Evolutionary conservation across 1,284 basidiomycete genomes (phyloP).

Genomic region (Schizophyllum commune): DNA sequence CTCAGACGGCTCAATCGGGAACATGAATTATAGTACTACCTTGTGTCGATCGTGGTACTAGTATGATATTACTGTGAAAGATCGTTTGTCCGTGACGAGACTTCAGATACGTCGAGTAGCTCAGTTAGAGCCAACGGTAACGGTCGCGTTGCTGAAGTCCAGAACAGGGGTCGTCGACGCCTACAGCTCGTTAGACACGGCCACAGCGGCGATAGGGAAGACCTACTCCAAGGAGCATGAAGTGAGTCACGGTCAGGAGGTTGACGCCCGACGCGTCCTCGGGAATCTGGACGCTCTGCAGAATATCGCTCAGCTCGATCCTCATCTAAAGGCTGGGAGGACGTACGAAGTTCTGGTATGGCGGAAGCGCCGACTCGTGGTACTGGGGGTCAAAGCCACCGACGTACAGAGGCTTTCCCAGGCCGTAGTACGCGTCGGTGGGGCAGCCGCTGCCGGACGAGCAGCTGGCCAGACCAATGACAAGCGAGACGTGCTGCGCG

Average conservation of each 20-base stretch:
- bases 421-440: background rate
- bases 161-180: conserved; percentile 16
- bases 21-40: too few species aligned
- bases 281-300: conserved; percentile 6
- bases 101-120: background rate
- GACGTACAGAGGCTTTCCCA: conserved; percentile 5
- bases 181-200: background rate
- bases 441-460: conserved; percentile 3
- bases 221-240: conserved; percentile 11
- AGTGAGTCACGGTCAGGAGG: conserved; percentile 9
- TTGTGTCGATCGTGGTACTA: too few species aligned
- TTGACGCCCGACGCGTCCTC: conserved; percentile 15
- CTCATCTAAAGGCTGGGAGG: background rate
- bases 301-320: background rate
- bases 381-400: conserved; percentile 7
- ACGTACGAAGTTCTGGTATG: conserved; percentile 11
- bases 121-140: background rate
- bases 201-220: background rate
- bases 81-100: background rate
- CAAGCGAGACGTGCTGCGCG: conserved; percentile 8
- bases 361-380: conserved; percentile 6
- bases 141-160: conserved; percentile 24
- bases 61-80: background rate
- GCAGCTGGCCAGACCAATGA: conserved; percentile 6
- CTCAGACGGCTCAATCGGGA: too few species aligned